Base-by-base conservation (phyloP, 2,329 filamentous ascomycete genomes). In the Colletotrichum navitas region DNA sequence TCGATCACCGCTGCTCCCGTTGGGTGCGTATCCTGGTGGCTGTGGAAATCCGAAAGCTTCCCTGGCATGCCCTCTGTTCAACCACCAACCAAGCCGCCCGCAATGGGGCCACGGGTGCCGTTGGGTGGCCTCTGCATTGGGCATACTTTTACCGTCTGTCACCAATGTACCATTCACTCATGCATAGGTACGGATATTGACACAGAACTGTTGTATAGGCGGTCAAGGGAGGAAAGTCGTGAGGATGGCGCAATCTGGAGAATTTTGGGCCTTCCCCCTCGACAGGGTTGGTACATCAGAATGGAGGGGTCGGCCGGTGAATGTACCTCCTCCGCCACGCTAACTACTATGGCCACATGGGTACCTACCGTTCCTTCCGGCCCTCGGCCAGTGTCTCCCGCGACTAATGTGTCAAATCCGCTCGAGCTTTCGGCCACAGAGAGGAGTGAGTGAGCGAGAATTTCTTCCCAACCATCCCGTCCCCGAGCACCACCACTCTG, bases 211-310 rank as follows among this genome's bases (percentile, higher is more conserved):
- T 21, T 54, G 65, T 49, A 66, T 59, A 72, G 65, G 69, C 69
- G 69, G 68, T 68, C 68, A 71, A 68, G 64, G 58, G 58, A 52
- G 49, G 51, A 39, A 68, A 43, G 68, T 64, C 65, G 68, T 36
- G 59, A 63, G 65, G 59, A 72, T 72, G 69, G 69, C 60, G 69
- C 69, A 72, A 72, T 72, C 69, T 72, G 69, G 69, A 72, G 69
- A 72, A 72, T 68, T 72, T 49, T 60, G 69, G 69, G 52, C 39
- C 65, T 14, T 52, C 54, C 69, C 59, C 59, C 39, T 68, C 69
- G 54, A 68, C 69, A 69, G 69, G 69, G 69, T 32, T 3, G 65
- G 65, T 72, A 72, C 69, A 56, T 63, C 14, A 43, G 45, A 47
- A 72, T 72, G 65, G 69, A 69, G 69, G 69, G 65, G 69, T 69